phyloP scores from a whole-genome alignment of 495 filamentous ascomycete species.

The Penicillium desertorum region DNA sequence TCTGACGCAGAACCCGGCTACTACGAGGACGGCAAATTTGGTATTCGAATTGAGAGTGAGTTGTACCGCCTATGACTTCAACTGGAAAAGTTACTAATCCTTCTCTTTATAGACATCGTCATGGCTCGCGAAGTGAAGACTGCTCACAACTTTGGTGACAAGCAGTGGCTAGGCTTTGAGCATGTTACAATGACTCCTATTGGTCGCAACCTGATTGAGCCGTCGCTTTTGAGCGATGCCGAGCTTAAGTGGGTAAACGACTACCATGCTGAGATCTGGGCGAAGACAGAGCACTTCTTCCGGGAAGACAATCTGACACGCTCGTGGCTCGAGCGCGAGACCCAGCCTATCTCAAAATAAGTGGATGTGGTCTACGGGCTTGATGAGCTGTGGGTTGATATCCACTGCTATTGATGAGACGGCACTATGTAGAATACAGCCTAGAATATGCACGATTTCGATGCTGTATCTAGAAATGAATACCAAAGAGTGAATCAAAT shows the following conservation, averaged over 20 bases:
- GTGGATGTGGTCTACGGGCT: background rate
- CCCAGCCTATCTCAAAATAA: constrained; percentile 51
- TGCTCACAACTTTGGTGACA: constrained; percentile 84
- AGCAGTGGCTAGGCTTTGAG: constrained; percentile 92
- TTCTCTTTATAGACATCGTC: constrained; percentile 57
- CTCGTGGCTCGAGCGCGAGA: constrained; percentile 87
- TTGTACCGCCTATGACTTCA: background rate
- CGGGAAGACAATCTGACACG: constrained; percentile 64
- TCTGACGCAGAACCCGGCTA: constrained; percentile 79
- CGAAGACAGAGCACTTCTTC: constrained; percentile 83
- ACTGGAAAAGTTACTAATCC: constrained; percentile 18
- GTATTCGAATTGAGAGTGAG: constrained; percentile 95
- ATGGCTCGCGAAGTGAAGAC: constrained; percentile 87
- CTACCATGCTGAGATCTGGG: constrained; percentile 77
- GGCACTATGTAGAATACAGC: background rate
- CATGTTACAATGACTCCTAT: constrained; percentile 96
- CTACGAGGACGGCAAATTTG: constrained; percentile 96
- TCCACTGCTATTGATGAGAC: background rate
- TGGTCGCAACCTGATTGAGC: constrained; percentile 85
- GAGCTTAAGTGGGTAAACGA: constrained; percentile 88
- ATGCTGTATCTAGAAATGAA: background rate
- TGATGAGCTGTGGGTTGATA: background rate
- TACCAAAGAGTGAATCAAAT: background rate
- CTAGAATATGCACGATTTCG: background rate
- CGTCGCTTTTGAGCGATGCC: constrained; percentile 62